These are phyloP conservation scores for Rhizophagus prolifer DNA, from an alignment of 192 early-diverging fungal species.

Conservation along the genomic window DNA sequence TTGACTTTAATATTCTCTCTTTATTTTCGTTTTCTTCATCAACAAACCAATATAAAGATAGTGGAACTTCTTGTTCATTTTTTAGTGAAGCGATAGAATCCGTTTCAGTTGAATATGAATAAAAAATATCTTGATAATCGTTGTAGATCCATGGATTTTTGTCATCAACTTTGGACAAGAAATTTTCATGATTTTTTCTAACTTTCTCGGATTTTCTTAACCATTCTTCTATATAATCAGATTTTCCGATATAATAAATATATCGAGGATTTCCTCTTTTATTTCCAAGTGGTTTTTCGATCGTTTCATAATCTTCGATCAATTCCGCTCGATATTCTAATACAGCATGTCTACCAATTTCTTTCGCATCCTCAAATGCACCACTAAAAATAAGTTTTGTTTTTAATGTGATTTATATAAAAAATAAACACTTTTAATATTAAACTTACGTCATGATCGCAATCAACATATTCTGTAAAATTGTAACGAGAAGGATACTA, in stretches of 20 bases:
- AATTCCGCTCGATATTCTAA: constrained; percentile 6
- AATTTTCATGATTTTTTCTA: not conserved
- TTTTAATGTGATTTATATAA: not conserved
- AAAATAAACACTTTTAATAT: not conserved
- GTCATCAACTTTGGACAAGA: not conserved
- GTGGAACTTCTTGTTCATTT: too few relatives aligned
- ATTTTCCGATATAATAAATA: constrained; percentile 3
- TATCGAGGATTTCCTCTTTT: constrained; percentile 4
- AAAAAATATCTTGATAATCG: too few relatives aligned
- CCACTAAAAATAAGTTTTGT: not conserved
- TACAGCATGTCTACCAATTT: not conserved
- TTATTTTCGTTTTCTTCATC: not conserved
- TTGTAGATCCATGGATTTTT: not conserved
- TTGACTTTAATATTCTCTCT: not conserved
- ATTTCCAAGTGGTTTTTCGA: not conserved
- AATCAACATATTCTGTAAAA: constrained; percentile 25
- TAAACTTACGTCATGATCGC: constrained; percentile 6
- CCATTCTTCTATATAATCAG: not conserved
- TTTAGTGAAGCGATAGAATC: too few relatives aligned
- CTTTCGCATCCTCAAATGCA: not conserved
- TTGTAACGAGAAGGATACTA: constrained; percentile 3
- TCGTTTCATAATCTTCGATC: constrained; percentile 9
- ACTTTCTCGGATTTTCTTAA: not conserved
- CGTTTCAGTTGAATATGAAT: too few relatives aligned
- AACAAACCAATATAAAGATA: not conserved